A percentile compares a stretch with the other conserved stretches of the same genome.
Conservation (phyloP, 306 rosid species). For the Lathyrus sativus region DNA sequence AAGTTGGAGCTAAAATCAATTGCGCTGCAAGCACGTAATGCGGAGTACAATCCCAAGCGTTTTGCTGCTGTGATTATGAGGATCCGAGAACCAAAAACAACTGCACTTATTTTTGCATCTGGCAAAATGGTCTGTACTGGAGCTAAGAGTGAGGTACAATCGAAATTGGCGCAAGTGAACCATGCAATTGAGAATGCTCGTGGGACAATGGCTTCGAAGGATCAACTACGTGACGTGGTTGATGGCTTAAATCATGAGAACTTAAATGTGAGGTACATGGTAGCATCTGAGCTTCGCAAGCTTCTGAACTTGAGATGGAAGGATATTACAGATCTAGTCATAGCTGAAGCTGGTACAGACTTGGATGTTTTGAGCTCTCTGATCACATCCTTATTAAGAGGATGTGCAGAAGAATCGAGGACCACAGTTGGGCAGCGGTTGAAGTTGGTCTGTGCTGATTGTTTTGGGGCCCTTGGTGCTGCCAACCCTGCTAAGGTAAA, state of each 20-base stretch:
- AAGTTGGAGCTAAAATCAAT: no score
- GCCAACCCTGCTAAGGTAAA: conserved; percentile 97
- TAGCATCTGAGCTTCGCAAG: conserved; percentile 75
- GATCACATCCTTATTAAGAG: conserved; percentile 76
- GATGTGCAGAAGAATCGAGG: conserved; percentile 93
- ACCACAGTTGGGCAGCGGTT: conserved; percentile 80
- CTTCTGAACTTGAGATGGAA: conserved; percentile 78
- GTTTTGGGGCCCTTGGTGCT: conserved; percentile 95
- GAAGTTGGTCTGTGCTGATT: conserved; percentile 96
- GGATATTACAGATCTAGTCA: conserved; percentile 70
- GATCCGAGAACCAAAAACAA: no score
- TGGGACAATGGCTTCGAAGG: conserved; percentile 81
- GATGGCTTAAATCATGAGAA: conserved; percentile 95
- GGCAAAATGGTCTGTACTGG: no score
- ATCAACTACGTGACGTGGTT: conserved; percentile 69
- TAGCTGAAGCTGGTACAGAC: conserved; percentile 75
- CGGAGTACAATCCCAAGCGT: no score
- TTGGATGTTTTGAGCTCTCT: conserved; percentile 85
- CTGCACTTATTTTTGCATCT: no score
- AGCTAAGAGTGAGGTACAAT: no score
- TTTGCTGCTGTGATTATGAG: no score
- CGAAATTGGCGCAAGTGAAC: conserved; percentile 38
- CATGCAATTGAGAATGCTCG: conserved; percentile 79
- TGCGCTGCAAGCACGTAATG: no score
- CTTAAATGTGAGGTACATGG: conserved; percentile 95